phyloP scores from a whole-genome alignment of 495 filamentous ascomycete species.

The Lophiotrema nucula region DNA sequence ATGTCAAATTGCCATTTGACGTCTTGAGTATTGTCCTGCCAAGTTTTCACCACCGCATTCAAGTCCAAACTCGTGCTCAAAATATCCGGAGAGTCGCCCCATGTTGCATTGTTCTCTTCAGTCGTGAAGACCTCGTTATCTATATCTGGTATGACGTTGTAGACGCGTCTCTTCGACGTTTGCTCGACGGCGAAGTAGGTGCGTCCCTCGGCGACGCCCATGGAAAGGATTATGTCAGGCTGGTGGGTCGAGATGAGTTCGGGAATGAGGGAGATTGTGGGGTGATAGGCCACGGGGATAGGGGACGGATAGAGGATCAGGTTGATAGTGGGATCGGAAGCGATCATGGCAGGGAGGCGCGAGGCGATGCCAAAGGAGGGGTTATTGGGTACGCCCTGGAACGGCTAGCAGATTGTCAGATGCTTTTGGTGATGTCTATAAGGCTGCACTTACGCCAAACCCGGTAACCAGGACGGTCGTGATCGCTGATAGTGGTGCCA shows the following conservation, averaged over 20 bases:
- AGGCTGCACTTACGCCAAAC: conserved; percentile 36
- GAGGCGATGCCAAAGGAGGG: conserved; percentile 18
- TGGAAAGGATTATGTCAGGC: conserved; percentile 34
- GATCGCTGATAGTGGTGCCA: conserved; percentile 9
- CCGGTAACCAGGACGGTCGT: conserved; percentile 34
- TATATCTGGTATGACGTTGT: conserved; percentile 32
- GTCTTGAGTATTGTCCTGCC: conserved; percentile 4
- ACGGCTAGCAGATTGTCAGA: background rate
- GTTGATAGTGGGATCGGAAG: background rate
- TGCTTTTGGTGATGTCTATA: too few relatives aligned
- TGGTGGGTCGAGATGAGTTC: conserved; percentile 20
- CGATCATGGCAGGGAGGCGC: conserved; percentile 5
- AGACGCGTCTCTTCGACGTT: conserved; percentile 24
- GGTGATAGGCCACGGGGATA: conserved; percentile 34
- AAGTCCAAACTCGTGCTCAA: conserved; percentile 28
- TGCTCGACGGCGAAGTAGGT: conserved; percentile 37
- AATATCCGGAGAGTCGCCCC: conserved; percentile 25
- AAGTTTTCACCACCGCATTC: conserved; percentile 21
- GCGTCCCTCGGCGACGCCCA: conserved; percentile 34
- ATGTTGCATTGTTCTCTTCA: conserved; percentile 28
- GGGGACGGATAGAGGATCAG: conserved; percentile 25
- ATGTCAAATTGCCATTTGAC: background rate
- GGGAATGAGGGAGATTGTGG: conserved; percentile 15
- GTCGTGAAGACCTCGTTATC: conserved; percentile 26
- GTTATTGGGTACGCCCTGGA: conserved; percentile 16